phyloP scores from a whole-genome alignment of 257 asterid species.

The Nicotiana paniculata region DNA sequence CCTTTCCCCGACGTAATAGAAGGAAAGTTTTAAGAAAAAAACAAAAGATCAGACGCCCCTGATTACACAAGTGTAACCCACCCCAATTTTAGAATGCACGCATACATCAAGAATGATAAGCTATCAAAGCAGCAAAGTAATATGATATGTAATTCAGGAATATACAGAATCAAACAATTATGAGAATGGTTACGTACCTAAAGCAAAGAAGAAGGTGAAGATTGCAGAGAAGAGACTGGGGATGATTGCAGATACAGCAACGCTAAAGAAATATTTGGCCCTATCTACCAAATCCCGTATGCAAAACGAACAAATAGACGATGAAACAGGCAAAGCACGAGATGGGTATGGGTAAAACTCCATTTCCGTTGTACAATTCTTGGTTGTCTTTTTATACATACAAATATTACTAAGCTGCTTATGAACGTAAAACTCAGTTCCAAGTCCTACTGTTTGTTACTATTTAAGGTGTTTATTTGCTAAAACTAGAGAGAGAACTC shows the following conservation, averaged over 20 bases:
- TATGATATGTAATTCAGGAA: background rate
- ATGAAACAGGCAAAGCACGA: conserved; percentile 40
- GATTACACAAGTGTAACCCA: background rate
- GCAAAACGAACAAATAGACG: conserved; percentile 45
- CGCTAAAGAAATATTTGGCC: conserved; percentile 48
- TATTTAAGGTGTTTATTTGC: too few relatives aligned
- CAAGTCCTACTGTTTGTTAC: too few relatives aligned
- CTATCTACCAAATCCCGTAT: conserved; percentile 35
- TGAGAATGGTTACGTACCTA: conserved; percentile 28
- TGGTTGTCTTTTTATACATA: background rate
- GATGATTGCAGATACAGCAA: conserved; percentile 47
- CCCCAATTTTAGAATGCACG: background rate
- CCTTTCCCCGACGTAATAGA: too few relatives aligned
- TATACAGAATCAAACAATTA: background rate
- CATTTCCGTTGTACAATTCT: conserved; percentile 28
- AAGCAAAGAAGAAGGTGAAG: conserved; percentile 68
- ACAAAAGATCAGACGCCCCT: background rate
- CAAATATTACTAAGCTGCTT: background rate
- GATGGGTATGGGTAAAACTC: conserved; percentile 71
- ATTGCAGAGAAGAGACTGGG: conserved; percentile 69
- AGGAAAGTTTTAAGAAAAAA: too few relatives aligned
- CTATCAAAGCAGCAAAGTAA: background rate
- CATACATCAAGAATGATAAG: background rate
- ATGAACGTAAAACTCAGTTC: too few relatives aligned
- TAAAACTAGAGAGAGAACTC: too few relatives aligned